A percentile compares a stretch with the other conserved stretches of the same genome.
Evolutionary conservation across 2,329 filamentous ascomycete genomes (phyloP).

Genomic region (Scedosporium aurantiacum): DNA sequence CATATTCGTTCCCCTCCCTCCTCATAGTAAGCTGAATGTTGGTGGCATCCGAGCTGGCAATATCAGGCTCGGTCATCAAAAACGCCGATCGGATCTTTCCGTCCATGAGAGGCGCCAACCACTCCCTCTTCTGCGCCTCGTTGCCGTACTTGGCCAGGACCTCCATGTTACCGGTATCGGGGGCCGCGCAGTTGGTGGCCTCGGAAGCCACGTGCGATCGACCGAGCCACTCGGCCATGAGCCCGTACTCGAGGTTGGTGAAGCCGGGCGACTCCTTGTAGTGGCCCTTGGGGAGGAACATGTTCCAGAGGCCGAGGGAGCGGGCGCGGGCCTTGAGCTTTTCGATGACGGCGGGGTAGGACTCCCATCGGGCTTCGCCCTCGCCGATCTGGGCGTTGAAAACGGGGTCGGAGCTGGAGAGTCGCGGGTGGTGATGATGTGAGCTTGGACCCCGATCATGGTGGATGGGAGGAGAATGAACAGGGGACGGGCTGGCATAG

Average conservation of each 20-base stretch:
- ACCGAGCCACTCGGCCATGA: slow-evolving; percentile 94
- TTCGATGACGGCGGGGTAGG: slow-evolving; percentile 72
- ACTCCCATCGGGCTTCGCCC: slow-evolving; percentile 66
- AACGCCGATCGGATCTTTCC: slow-evolving; percentile 84
- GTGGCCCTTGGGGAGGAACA: slow-evolving; percentile 92
- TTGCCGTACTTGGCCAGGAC: slow-evolving; percentile 86
- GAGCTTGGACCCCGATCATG: not conserved
- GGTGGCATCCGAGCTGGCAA: slow-evolving; percentile 82
- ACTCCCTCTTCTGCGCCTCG: slow-evolving; percentile 71
- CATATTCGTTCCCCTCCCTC: slow-evolving; percentile 75
- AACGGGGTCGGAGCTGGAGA: slow-evolving; percentile 60
- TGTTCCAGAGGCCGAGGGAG: slow-evolving; percentile 87
- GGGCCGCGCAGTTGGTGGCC: slow-evolving; percentile 81
- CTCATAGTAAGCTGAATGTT: slow-evolving; percentile 82
- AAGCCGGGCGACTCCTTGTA: slow-evolving; percentile 93
- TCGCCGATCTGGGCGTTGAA: slow-evolving; percentile 69
- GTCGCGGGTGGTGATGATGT: slow-evolving; percentile 7
- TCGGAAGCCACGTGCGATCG: slow-evolving; percentile 75
- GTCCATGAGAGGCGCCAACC: slow-evolving; percentile 71
- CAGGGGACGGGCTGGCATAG: not conserved
- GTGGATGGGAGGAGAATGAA: not conserved
- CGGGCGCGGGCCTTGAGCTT: slow-evolving; percentile 77
- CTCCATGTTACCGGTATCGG: slow-evolving; percentile 94
- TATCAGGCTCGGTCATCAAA: slow-evolving; percentile 85
- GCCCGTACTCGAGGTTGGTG: slow-evolving; percentile 88